phyloP scores from a whole-genome alignment of 192 early-diverging fungal genomes.

The Backusella psychrophila region DNA sequence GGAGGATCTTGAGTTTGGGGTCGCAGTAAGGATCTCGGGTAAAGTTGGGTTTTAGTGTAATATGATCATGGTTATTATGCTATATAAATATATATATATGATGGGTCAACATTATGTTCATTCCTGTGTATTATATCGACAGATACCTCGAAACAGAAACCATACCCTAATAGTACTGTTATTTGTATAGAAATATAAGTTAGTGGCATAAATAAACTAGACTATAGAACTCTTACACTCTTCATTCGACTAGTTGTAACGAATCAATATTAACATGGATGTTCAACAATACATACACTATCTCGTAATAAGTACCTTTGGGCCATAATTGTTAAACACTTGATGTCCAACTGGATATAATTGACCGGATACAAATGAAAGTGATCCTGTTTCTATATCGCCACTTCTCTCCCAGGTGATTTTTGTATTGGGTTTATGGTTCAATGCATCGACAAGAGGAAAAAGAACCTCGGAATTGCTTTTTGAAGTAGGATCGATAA shows the following conservation, averaged over 20 bases:
- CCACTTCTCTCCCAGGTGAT: constrained; percentile 52
- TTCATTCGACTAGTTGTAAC: constrained; percentile 56
- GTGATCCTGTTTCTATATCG: constrained; percentile 24
- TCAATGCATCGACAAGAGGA: constrained; percentile 64
- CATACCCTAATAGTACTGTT: constrained; percentile 62
- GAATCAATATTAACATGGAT: background rate
- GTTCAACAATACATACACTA: constrained; percentile 21
- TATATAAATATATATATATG: background rate
- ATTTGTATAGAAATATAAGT: background rate
- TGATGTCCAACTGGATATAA: constrained; percentile 42
- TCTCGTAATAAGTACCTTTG: constrained; percentile 47
- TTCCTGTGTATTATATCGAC: background rate
- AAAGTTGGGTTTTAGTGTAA: constrained; percentile 61
- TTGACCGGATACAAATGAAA: constrained; percentile 45
- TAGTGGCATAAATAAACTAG: background rate
- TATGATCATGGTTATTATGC: constrained; percentile 54
- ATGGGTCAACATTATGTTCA: background rate
- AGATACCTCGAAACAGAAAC: constrained; percentile 56
- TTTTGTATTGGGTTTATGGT: constrained; percentile 55
- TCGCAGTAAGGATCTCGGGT: constrained; percentile 47
- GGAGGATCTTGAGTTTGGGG: constrained; percentile 46
- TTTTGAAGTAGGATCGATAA: constrained; percentile 42
- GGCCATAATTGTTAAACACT: constrained; percentile 67
- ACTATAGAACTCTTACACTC: constrained; percentile 45
- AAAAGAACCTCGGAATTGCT: constrained; percentile 48